Evolutionary conservation across 2,329 filamentous ascomycete genomes (phyloP), one percentile per base, ranked within the genome.

Genomic region (Epichloe gansuensis): DNA sequence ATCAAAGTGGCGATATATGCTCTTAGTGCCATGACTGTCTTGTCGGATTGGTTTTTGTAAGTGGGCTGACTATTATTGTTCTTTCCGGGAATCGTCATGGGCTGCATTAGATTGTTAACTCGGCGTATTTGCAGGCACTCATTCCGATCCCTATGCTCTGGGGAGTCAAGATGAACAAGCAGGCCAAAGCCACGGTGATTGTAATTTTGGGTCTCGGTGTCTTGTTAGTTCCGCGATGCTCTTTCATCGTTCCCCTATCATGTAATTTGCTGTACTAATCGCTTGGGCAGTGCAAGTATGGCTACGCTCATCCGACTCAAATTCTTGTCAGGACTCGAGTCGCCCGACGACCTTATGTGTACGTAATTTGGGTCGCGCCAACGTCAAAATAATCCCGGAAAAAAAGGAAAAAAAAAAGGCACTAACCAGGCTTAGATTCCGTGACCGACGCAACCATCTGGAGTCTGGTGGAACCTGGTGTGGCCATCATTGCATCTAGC

Each of bases 401-500:
- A 2, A 11, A 41, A 39, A 15, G 15, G 41, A 12, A 28, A 15
- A 34, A 5, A 28, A 12, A 39, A 17, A 28, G 23, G n/a, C 3
- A 31, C 59, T 64, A 47, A 67, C 48, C 7, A 15, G 17, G 1
- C 37, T 8, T 46, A 77, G 75, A 69, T 60, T 68, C 69, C 50
- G 73, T 70, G 23, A 79, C 75, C 4, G 67, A 77, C 54, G 71
- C 75, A 38, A 75, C 77, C 71, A 68, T 79, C 6, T 80, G 77
- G 77, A 79, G 75, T 9, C 64, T 80, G n/a, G 66, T 80, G 51
- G 77, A 80, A 58, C 76, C 76, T 2, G 76, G 75, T 5, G 71
- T 80, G 23, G 76, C 76, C 54, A 80, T 80, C 46, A 62, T 75
- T 28, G 77, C 77, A 12, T 72, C 76, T 2, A 77, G 74, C 54